Conservation (phyloP, 164 flowering plant species). For the Vitis rupestris region DNA sequence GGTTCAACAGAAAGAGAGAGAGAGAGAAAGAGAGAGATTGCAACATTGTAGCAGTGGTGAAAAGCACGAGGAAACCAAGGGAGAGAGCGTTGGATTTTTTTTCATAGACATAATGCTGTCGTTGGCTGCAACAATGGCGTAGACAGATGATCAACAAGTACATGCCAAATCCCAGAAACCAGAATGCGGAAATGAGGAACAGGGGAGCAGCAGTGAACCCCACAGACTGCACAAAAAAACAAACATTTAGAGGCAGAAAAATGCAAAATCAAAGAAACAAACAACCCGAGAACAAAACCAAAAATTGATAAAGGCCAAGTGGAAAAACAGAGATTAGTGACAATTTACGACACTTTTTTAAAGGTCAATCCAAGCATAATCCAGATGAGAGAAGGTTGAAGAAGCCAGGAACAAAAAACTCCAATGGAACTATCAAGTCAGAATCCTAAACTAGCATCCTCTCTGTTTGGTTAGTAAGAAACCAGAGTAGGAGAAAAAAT, state of each 20-base stretch:
- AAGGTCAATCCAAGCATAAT: too few species aligned
- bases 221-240: slow-evolving; percentile 29
- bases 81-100: slow-evolving; percentile 19
- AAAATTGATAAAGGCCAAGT: too few species aligned
- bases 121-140: slow-evolving; percentile 21
- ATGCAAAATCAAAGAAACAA: too few species aligned
- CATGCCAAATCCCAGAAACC: slow-evolving; percentile 29
- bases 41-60: slow-evolving; percentile 32
- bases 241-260: neutral
- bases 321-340: too few species aligned
- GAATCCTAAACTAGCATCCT: too few species aligned
- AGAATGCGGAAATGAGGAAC: slow-evolving; percentile 18
- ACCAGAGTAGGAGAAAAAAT: too few species aligned
- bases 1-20: neutral
- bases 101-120: slow-evolving; percentile 20
- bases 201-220: slow-evolving; percentile 29
- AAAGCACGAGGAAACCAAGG: slow-evolving; percentile 24
- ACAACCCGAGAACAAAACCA: too few species aligned
- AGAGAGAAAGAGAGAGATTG: neutral
- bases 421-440: too few species aligned
- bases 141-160: slow-evolving; percentile 20
- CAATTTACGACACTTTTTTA: too few species aligned
- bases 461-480: too few species aligned
- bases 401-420: too few species aligned
- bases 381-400: too few species aligned